A percentile compares a stretch with the other conserved stretches of the same genome.
Conservation (phyloP, 768 basidiomycete genomes). For the Pisolithus tinctorius region DNA sequence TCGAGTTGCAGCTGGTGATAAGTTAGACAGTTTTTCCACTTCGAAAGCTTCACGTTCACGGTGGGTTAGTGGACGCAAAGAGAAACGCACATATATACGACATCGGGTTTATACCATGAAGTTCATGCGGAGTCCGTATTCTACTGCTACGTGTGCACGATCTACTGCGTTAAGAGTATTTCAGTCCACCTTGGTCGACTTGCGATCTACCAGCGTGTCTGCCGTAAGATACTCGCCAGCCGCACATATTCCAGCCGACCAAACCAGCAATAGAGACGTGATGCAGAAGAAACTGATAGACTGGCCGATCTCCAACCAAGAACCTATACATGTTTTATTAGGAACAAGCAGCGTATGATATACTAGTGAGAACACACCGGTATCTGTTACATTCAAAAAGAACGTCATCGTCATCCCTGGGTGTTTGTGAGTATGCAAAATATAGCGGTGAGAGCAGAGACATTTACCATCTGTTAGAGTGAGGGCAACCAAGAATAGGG, state of each 20-base stretch:
- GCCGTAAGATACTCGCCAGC: slow-evolving; percentile 67
- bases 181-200: slow-evolving; percentile 14
- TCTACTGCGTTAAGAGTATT: not conserved
- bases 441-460: not conserved
- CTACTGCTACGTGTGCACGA: not conserved
- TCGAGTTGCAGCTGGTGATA: no score
- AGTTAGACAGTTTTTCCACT: no score
- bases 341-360: slow-evolving; percentile 3
- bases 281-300: slow-evolving; percentile 87
- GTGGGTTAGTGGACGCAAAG: no score
- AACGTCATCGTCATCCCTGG: slow-evolving; percentile 78
- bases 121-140: no score
- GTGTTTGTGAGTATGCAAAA: not conserved
- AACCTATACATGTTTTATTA: slow-evolving; percentile 36
- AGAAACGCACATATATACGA: no score
- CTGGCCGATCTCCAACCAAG: slow-evolving; percentile 87
- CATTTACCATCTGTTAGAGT: slow-evolving; percentile 61
- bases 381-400: slow-evolving; percentile 80
- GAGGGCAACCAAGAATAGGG: slow-evolving; percentile 70
- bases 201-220: slow-evolving; percentile 19
- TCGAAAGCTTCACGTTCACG: no score
- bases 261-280: slow-evolving; percentile 68
- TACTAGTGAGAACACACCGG: slow-evolving; percentile 36
- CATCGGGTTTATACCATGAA: no score
- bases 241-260: slow-evolving; percentile 72